Evolutionary conservation across 345 rosid genomes (phyloP).

Genomic region (Arabis hirsuta): DNA sequence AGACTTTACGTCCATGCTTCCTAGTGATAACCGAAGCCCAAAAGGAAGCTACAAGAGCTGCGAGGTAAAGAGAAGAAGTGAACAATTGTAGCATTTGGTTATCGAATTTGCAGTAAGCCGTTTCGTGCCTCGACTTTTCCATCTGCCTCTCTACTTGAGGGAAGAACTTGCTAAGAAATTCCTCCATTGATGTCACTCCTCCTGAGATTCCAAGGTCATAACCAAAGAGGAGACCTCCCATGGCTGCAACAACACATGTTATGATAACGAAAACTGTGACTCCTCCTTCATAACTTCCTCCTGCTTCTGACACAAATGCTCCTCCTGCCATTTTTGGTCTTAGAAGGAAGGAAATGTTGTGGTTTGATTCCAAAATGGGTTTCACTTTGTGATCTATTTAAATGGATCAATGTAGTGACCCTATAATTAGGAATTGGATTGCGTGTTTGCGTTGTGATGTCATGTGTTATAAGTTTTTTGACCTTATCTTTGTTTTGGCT

Average conservation of each 20-base stretch:
- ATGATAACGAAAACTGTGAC: slow-evolving; percentile 64
- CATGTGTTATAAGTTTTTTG: slow-evolving; percentile 7
- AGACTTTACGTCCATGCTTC: slow-evolving; percentile 47
- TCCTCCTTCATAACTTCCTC: slow-evolving; percentile 66
- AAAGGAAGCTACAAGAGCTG: slow-evolving; percentile 57
- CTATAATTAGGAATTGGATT: slow-evolving; percentile 22
- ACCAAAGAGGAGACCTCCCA: slow-evolving; percentile 84
- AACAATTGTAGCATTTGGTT: slow-evolving; percentile 48
- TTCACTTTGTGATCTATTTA: slow-evolving; percentile 26
- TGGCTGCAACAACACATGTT: slow-evolving; percentile 68
- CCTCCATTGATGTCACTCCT: slow-evolving; percentile 63
- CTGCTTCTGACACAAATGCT: slow-evolving; percentile 41
- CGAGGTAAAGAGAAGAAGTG: slow-evolving; percentile 64
- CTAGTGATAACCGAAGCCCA: slow-evolving; percentile 54
- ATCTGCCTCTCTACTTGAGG: slow-evolving; percentile 48
- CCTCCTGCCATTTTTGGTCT: slow-evolving; percentile 51
- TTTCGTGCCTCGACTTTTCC: slow-evolving; percentile 31
- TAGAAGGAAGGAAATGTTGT: slow-evolving; percentile 12
- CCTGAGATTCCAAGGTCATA: slow-evolving; percentile 91
- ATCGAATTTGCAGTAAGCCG: slow-evolving; percentile 60
- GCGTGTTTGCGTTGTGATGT: neutral
- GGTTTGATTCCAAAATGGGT: slow-evolving; percentile 19
- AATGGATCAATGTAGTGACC: slow-evolving; percentile 1
- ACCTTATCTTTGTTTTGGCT: slow-evolving; percentile 23
- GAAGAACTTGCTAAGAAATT: slow-evolving; percentile 52